Base-by-base conservation (phyloP, 768 basidiomycete species). In the Tubosaeta sp. region DNA sequence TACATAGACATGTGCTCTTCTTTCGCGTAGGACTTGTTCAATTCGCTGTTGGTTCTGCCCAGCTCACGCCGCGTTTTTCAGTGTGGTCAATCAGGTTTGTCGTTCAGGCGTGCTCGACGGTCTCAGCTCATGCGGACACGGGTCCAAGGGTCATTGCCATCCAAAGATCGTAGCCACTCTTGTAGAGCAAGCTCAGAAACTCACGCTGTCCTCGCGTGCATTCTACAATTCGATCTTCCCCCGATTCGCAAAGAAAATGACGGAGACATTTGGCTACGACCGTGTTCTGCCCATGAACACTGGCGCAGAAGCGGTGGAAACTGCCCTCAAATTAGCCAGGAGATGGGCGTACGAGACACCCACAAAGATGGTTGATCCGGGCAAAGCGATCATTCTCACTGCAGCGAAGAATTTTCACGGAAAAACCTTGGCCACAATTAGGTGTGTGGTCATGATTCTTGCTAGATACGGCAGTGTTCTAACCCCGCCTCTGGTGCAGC, bases 271-370 rank as follows among this genome's bases (percentile, higher is more conserved):
- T 63, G 86, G 86, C 12, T 97, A 89, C 68, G 94, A 95, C 55
- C 94, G 93, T 84, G 92, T 96, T 1, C 77, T 97, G 8, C 94
- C 95, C 18, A 96, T 98, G 94, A 99, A 99, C 77, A 97, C 95
- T 1, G 95, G 95, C 41, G 94, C 94, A 1, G 96, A 99, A 64
- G 95, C 95, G 8, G 96, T 98, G 49, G 96, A 98, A 73, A 96
- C 94, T 0, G 83, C 87, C n/a, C 70, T 98, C 67, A 99, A 98
- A 77, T 78, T 98, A n/a, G 86, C 96, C 0, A 73, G 96, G 58
- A 97, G 96, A 74, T 98, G 96, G 96, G 95, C 88, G 2, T 97
- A 98, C 71, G 72, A 99, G 93, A 74, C 84, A 81, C 40, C 86
- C 92, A 30, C 75, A 82, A 44, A 83, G 84, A 50, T 8, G 0